Base-by-base conservation (phyloP, 2,329 filamentous ascomycete species). In the Lachnellula arida region DNA sequence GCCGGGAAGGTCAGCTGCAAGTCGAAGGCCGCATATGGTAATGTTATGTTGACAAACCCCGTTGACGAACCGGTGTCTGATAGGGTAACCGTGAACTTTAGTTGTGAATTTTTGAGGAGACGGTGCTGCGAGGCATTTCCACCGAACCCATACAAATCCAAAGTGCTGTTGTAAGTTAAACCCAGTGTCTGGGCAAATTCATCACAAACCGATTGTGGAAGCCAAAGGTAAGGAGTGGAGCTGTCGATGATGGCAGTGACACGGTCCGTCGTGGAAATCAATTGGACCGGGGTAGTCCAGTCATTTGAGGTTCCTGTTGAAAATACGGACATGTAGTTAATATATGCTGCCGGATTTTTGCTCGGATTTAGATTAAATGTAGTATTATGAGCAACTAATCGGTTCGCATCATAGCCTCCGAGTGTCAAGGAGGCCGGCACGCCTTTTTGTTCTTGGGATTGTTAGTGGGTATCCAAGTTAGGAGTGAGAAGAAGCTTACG, bases 361-460 rank as follows among this genome's bases (percentile, higher is more conserved):
- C 44, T 82, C 73, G 46, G 73, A 39, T 77, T 74, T n/a, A 85
- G 69, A 47, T 73, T 77, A 68, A 90, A 90, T 1, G 75, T 75
- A 12, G 78, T 75, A 53, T 84, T 73, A 67, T 90, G 87, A 1
- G 77, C 72, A 34, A 81, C 73, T 56, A 88, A 83, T 44, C 85
- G 79, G 44, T 80, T 78, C 12, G 76, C 70, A 67, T 91, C 88
- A 66, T 86, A 89, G 28, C 88, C 87, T 22, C 88, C 88, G 9
- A 91, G 73, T 0, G 84, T 88, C 46, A 91, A 70, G 32, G 83
- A 85, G 39, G 77, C 76, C 9, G 80, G 77, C 8, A 73, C 72
- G 49, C 77, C 76, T 63, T 63, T 74, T 66, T 66, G 67, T 70
- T 76, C 67, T 67, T 55, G 55, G 44, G 53, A 35, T 57, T 54